A percentile compares a stretch with the other conserved stretches of the same genome.
phyloP scores from a whole-genome alignment of 2,329 filamentous ascomycete species.

The Tricladium varicosporioides region DNA sequence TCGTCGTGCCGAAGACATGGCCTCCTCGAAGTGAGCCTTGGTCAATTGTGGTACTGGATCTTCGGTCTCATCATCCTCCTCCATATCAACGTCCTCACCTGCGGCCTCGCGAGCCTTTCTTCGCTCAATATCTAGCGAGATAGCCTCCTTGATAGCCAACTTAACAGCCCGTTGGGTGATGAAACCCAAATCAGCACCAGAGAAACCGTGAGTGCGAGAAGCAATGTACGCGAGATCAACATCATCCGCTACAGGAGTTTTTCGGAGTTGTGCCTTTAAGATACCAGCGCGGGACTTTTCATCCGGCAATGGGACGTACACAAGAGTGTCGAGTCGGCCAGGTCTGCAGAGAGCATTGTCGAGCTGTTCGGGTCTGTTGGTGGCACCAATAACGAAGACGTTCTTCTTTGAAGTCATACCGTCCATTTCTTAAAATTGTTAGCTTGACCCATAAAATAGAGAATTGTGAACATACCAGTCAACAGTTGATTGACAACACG shows the following conservation, averaged over 20 bases:
- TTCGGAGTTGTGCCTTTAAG: conserved; percentile 93
- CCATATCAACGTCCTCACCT: conserved; percentile 79
- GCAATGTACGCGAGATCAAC: conserved; percentile 91
- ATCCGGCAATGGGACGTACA: conserved; percentile 96
- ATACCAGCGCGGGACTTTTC: conserved; percentile 87
- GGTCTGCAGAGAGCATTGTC: conserved; percentile 97
- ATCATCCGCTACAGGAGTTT: conserved; percentile 87
- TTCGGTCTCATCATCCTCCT: conserved; percentile 70
- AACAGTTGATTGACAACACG: conserved; percentile 99
- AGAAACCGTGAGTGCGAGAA: conserved; percentile 97
- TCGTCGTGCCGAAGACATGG: conserved; percentile 90
- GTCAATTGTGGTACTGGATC: conserved; percentile 96
- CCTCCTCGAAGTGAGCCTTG: conserved; percentile 96
- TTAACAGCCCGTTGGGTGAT: conserved; percentile 99
- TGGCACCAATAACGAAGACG: conserved; percentile 98
- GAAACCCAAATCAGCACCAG: conserved; percentile 98
- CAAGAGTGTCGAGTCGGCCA: conserved; percentile 95
- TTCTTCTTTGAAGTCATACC: conserved; percentile 99
- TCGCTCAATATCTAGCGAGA: conserved; percentile 83
- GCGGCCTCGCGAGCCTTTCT: conserved; percentile 84
- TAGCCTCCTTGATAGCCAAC: conserved; percentile 98
- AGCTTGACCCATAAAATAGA: conserved; percentile 36
- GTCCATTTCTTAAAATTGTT: conserved; percentile 76
- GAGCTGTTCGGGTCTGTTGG: conserved; percentile 97
- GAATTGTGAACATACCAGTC: conserved; percentile 64